Conservation (phyloP, 768 basidiomycete genomes). For the Hysterangium stoloniferum region DNA sequence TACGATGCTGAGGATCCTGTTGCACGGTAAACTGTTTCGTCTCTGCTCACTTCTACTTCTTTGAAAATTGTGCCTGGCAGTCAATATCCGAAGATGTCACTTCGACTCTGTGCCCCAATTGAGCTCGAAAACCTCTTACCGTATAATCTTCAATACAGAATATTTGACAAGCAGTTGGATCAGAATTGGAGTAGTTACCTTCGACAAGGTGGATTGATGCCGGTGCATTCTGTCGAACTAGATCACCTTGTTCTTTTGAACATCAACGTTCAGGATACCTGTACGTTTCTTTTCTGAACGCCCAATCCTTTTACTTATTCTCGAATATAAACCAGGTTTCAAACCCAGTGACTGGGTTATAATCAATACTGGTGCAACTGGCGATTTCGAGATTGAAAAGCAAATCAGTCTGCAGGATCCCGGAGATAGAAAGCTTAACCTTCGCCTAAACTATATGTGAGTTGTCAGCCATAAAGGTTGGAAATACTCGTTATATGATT, state of each 20-base stretch:
- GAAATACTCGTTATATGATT: not conserved
- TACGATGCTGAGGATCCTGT: slow-evolving; percentile 54
- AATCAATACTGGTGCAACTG: slow-evolving; percentile 88
- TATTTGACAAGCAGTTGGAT: slow-evolving; percentile 91
- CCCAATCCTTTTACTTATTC: not conserved
- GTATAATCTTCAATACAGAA: slow-evolving; percentile 90
- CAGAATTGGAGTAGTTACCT: slow-evolving; percentile 94
- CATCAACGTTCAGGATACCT: slow-evolving; percentile 84
- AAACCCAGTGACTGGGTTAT: slow-evolving; percentile 95
- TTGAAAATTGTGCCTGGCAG: slow-evolving; percentile 33
- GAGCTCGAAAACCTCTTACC: slow-evolving; percentile 95
- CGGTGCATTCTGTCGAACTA: slow-evolving; percentile 91
- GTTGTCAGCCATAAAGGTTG: slow-evolving; percentile 22
- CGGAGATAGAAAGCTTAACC: slow-evolving; percentile 64
- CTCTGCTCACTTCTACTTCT: not conserved
- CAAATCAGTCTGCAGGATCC: slow-evolving; percentile 66
- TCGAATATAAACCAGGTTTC: slow-evolving; percentile 48
- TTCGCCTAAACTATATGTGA: slow-evolving; percentile 87
- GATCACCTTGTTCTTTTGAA: slow-evolving; percentile 85
- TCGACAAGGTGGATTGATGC: slow-evolving; percentile 89
- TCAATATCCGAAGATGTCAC: slow-evolving; percentile 74
- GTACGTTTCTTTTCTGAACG: slow-evolving; percentile 32
- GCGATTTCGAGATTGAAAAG: slow-evolving; percentile 80
- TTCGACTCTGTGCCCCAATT: slow-evolving; percentile 86
- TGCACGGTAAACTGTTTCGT: slow-evolving; percentile 43